Base-by-base conservation (phyloP, 257 asterid species). In the Striga asiatica region DNA sequence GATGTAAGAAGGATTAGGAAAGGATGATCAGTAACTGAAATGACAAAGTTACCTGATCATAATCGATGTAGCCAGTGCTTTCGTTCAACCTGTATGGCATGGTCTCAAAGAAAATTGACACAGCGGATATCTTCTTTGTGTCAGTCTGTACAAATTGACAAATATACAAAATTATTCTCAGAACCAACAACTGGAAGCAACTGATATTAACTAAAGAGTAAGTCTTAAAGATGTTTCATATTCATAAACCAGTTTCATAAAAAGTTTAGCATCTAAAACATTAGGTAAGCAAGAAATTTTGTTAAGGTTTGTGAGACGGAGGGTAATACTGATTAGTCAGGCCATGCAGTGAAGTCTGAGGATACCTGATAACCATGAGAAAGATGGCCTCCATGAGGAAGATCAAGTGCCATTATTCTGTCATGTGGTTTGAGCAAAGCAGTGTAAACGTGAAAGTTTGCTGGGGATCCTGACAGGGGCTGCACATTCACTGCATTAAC, bases 101-200 rank as follows among this genome's bases (percentile, higher is more conserved):
- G 18, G 98, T 86, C 91, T 89, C 98, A 16, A 89, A 86, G 73
- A 89, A 89, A 67, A 86, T 89, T 16, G 98, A 89, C 63, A 83
- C 94, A n/a, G 98, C 96, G 25, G 98, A 89, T 74, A 89, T 89
- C 77, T 89, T 89, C 89, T 89, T 89, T 4, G 96, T 89, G 76
- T 89, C 98, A 17, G 98, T 89, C 98, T 89, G 88, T 58, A 56
- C 60, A 60, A 58, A 13, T 4, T 0, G 54, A 49, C 51, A n/a
- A 23, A 1, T 28, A 53, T 6, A n/a, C 6, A 24, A 46, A 46
- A 52, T 50, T 42, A 67, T 25, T 29, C 7, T 24, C 41, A 38
- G 22, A 58, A 38, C n/a, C 46, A 27, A 51, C 13, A 6, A 52
- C 45, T 54, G 1, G 11, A 61, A 32, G 39, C 20, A 50, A 57